Evolutionary conservation across 2,329 filamentous ascomycete species (phyloP), one percentile per base, ranked within the genome.

Genomic region (Alternaria dauci): DNA sequence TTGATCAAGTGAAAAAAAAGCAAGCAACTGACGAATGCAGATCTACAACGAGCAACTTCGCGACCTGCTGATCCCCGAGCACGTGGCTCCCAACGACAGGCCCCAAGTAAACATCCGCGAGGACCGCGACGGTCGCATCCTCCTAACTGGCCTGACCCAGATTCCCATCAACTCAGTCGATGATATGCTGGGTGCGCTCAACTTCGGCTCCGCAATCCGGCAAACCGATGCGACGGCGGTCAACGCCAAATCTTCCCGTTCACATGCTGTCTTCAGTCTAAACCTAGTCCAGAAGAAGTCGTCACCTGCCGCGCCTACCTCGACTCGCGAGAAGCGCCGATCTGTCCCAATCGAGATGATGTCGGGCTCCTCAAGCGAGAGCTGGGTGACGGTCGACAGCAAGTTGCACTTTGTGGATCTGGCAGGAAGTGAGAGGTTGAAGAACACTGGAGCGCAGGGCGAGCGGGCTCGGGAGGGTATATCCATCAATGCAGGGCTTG

Each of bases 331-430:
- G 66, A 97, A 96, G 81, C 90, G 94, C 62, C 88, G 91, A 69
- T 98, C 95, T 0, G 89, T 96, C 66, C 93, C 94, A 0, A 76
- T 94, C 6, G 95, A 98, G 74, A 87, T 90, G 39, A 87, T 95
- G 83, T 87, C 89, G 2, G 80, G 81, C 50, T 79, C 80, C 52
- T 79, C 80, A 8, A 75, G 67, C 52, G 87, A 89, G 18, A 87
- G 78, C 38, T 88, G 87, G 79, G 86, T 98, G 42, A 97, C 93
- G 0, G 91, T 95, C 9, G 95, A 99, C 79, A 99, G 95, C 87
- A 99, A 99, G 80, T 86, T 99, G 52, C 95, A 99, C 77, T 99
- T 99, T 76, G 95, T 99, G 61, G 95, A 99, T 87, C 82, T 99
- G 78, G 95, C 95, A 52, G 95, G 95, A 67, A 98, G 95, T 76